Evolutionary conservation across 352 stramenopile species (phyloP), one percentile per base, ranked within the genome.

Genomic region (Phytophthora litchii): DNA sequence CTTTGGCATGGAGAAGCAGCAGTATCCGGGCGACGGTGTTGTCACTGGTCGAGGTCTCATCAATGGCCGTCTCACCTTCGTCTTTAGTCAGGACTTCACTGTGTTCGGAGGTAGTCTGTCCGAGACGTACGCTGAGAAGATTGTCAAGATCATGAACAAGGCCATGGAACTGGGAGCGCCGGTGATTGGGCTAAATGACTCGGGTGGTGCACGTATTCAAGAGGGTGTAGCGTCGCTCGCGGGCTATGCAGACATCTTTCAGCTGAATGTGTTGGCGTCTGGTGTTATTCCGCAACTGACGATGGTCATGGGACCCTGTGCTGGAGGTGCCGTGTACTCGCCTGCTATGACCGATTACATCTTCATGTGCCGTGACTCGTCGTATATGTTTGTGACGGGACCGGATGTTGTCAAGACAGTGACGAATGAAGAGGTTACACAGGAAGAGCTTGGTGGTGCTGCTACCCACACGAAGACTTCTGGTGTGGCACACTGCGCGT

Each of bases 351-450:
- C 97, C 3, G 97, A 99, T 75, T 99, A 98, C 64, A 99, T 98
- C 46, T 99, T 99, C 75, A 99, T 99, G 97, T 99, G 64, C 13
- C 89, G 95, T 57, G 74, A 98, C 50, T 97, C 95, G 14, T 98
- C 89, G 21, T 99, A 99, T 82, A 99, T 99, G 97, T 99, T 99
- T 73, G 96, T 99, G 36, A 99, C 97, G 6, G 97, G 97, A 14
- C 97, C 97, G 0, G 95, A 99, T 45, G 97, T 99, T 3, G 96
- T 99, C 34, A 99, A 99, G 77, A 99, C 95, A 4, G 97, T 99
- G 36, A 99, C 96, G 11, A 98, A 98, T 54, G 96, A 99, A 78
- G 88, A 95, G 40, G 95, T 99, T 14, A 98, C 92, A 1, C 95
- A 98, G 67, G 92, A 98, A 65, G 83, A 95, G 53, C 72, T 99